Evolutionary conservation across 345 rosid species (phyloP), one percentile per base, ranked within the genome.

Genomic region (Stellera chamaejasme): DNA sequence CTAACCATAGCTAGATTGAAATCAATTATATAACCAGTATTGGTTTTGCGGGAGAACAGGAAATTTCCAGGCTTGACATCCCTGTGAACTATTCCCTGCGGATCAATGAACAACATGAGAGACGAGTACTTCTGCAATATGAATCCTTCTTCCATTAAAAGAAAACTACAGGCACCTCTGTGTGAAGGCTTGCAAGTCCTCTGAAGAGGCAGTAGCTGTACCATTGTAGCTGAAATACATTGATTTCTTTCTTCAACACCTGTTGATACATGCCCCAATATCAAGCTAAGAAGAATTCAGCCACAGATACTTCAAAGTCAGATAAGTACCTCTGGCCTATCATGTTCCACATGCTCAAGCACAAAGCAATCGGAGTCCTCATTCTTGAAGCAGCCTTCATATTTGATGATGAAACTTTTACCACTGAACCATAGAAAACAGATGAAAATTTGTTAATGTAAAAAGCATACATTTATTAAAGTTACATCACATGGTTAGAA

Each of bases 21-120:
- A 67, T 93, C 99, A 39, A 93, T 89, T 58, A 93, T 90, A 74
- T 73, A 85, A 56, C 99, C 99, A 72, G 75, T 90, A 62, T 49
- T 80, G 55, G 81, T 70, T 70, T 83, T 82, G 53, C 84, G 69
- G 62, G 90, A 83, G 76, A 86, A 93, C 43, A 93, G 96, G 72
- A 93, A 93, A 75, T 93, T 89, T 54, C 96, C 99, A 55, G 99
- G 99, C 60, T 93, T 93, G 44, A 93, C 92, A 79, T 93, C 99
- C 68, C 95, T 87, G 27, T 93, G 99, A 73, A 85, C 92, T 71
- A 82, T 59, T 55, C 92, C 95, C 99, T 93, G 75, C 50, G 58
- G 39, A 56, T 25, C 51, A 36, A 54, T 55, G 39, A 65, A 71
- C 2, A 36, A 45, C 36, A 23, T 32, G 27, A 43, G n/a, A 50